These are phyloP conservation scores for Ascochyta pisi DNA, from an alignment of 2,329 filamentous ascomycete species.

Conservation along the genomic window DNA sequence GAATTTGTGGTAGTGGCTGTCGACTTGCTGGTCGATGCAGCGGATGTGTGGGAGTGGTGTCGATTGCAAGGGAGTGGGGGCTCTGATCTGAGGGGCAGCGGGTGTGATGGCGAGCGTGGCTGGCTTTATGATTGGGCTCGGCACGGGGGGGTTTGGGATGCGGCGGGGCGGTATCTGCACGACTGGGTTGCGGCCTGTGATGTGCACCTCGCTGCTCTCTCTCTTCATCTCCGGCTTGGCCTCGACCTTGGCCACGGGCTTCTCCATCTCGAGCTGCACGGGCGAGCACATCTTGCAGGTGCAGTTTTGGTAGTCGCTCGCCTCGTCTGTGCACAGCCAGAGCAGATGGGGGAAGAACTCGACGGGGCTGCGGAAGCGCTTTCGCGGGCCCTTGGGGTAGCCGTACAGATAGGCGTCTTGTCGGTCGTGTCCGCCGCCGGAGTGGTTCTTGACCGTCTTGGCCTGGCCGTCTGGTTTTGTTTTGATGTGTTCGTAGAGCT, in stretches of 20 bases:
- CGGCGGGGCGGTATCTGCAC: slow-evolving; percentile 38
- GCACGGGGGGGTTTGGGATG: slow-evolving; percentile 27
- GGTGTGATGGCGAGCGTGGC: slow-evolving; percentile 21
- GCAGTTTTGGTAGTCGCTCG: slow-evolving; percentile 62
- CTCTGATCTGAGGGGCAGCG: slow-evolving; percentile 25
- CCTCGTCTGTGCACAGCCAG: slow-evolving; percentile 62
- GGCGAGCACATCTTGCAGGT: slow-evolving; percentile 65
- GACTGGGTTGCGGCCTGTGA: slow-evolving; percentile 25
- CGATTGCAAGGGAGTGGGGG: slow-evolving; percentile 35
- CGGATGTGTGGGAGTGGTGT: slow-evolving; percentile 51
- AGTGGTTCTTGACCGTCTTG: slow-evolving; percentile 58
- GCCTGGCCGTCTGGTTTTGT: slow-evolving; percentile 57
- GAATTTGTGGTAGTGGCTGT: slow-evolving; percentile 57
- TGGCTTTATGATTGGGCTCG: slow-evolving; percentile 34
- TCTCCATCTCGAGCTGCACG: slow-evolving; percentile 56
- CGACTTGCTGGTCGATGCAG: slow-evolving; percentile 57
- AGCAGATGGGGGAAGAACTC: slow-evolving; percentile 68
- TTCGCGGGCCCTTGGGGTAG: slow-evolving; percentile 63
- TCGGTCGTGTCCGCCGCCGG: slow-evolving; percentile 59
- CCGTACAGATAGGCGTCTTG: slow-evolving; percentile 68
- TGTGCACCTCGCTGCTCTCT: slow-evolving; percentile 10
- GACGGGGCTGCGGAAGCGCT: slow-evolving; percentile 64
- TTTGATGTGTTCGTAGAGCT: slow-evolving; percentile 65
- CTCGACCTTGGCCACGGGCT: slow-evolving; percentile 36
- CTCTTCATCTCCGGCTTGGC: slow-evolving; percentile 39